phyloP scores from a whole-genome alignment of 176 grass and related monocot species.

The Eragrostis curvula region DNA sequence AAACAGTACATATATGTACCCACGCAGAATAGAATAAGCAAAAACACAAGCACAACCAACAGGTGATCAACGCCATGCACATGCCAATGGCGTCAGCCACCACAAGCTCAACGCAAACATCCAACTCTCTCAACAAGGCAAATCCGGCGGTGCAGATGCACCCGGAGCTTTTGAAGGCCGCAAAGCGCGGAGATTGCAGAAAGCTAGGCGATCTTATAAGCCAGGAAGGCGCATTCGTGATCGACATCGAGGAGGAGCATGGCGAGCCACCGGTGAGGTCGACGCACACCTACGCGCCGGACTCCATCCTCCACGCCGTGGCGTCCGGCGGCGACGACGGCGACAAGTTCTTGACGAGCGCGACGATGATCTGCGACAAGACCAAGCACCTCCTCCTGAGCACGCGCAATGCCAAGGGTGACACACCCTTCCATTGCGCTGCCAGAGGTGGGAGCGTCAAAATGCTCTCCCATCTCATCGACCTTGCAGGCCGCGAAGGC shows the following conservation, averaged over 20 bases:
- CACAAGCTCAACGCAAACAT: no score
- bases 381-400: neutral
- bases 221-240: neutral
- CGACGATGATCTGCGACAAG: neutral
- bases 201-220: neutral
- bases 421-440: constrained; percentile 20
- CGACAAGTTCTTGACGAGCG: neutral
- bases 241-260: no score
- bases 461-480: neutral
- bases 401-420: neutral
- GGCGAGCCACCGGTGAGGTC: neutral
- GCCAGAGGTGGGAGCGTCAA: neutral
- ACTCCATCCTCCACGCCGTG: constrained; percentile 4
- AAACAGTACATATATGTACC: no score
- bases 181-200: neutral
- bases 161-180: constrained; percentile 27
- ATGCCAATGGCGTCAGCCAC: no score
- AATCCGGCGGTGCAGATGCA: neutral
- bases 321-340: neutral
- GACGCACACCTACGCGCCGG: neutral
- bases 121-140: neutral
- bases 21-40: no score
- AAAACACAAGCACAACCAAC: no score
- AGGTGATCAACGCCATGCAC: no score
- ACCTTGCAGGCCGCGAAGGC: neutral